These are phyloP conservation scores for Pyrenopolyporus hunteri DNA, from an alignment of 495 filamentous ascomycete genomes.

Conservation along the genomic window DNA sequence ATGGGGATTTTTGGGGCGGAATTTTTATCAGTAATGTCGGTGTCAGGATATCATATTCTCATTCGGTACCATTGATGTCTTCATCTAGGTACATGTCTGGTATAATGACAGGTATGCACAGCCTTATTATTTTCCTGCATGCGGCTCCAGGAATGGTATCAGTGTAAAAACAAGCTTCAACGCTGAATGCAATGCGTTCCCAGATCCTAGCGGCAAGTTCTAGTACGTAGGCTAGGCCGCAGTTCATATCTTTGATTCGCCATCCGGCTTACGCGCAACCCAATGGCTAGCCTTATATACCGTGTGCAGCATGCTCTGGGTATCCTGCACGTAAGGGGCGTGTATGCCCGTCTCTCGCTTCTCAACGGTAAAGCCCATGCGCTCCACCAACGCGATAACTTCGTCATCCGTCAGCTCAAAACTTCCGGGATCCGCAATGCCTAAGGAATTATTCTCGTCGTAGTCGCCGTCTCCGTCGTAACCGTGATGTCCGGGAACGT, in stretches of 20 bases:
- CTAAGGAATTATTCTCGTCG: conserved; percentile 52
- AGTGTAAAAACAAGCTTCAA: conserved; percentile 4
- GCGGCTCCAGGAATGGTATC: conserved; percentile 4
- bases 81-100: conserved; percentile 17
- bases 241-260: not conserved
- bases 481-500: conserved; percentile 52
- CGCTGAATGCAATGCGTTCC: conserved; percentile 24
- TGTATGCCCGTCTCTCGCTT: conserved; percentile 58
- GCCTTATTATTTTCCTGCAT: conserved; percentile 10
- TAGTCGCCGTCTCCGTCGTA: conserved; percentile 52
- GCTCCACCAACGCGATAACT: conserved; percentile 74
- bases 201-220: not conserved
- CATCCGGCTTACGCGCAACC: conserved; percentile 74
- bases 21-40: not conserved
- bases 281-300: conserved; percentile 79
- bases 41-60: not conserved
- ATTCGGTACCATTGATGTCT: conserved; percentile 2
- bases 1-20: not conserved
- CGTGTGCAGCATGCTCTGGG: conserved; percentile 82
- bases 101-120: conserved; percentile 1
- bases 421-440: conserved; percentile 78
- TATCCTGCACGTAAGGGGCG: conserved; percentile 85
- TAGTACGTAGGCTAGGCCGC: not conserved
- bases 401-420: conserved; percentile 90
- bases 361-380: conserved; percentile 78